Evolutionary conservation across 2,329 filamentous ascomycete genomes (phyloP).

Genomic region (Drechslerella dactyloides): DNA sequence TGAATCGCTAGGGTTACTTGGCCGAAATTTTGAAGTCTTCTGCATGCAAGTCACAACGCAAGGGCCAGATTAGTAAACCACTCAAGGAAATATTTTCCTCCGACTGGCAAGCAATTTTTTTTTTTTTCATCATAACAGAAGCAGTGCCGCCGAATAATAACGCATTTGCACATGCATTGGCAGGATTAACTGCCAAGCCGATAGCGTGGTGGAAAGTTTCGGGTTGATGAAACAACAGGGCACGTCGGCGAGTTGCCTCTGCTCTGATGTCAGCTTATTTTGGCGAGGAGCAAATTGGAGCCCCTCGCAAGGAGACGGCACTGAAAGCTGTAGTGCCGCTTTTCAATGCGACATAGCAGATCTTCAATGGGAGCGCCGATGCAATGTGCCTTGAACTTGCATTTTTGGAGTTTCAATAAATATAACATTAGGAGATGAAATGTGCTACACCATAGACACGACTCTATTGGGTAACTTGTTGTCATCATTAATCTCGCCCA

Average conservation of each 20-base stretch:
- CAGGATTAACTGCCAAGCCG: conserved; percentile 32
- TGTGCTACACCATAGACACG: too few relatives aligned
- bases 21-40: conserved; percentile 8
- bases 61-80: conserved; percentile 19
- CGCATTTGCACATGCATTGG: conserved; percentile 29
- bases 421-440: not conserved
- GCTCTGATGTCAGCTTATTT: conserved; percentile 44
- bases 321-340: conserved; percentile 24
- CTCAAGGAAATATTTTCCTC: not conserved
- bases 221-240: conserved; percentile 22
- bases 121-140: too few relatives aligned
- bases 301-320: conserved; percentile 4
- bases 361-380: conserved; percentile 17
- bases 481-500: not conserved
- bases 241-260: conserved; percentile 7
- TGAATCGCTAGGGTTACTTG: too few relatives aligned
- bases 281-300: conserved; percentile 11
- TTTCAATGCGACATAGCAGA: not conserved
- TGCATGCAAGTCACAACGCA: not conserved
- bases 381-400: not conserved
- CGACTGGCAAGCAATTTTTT: not conserved
- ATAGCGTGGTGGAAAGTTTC: conserved; percentile 16
- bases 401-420: not conserved
- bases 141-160: conserved; percentile 19
- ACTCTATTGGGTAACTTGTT: not conserved